Evolutionary conservation across 176 grass and related monocot species (phyloP).

Genomic region (Hordeum marinum): DNA sequence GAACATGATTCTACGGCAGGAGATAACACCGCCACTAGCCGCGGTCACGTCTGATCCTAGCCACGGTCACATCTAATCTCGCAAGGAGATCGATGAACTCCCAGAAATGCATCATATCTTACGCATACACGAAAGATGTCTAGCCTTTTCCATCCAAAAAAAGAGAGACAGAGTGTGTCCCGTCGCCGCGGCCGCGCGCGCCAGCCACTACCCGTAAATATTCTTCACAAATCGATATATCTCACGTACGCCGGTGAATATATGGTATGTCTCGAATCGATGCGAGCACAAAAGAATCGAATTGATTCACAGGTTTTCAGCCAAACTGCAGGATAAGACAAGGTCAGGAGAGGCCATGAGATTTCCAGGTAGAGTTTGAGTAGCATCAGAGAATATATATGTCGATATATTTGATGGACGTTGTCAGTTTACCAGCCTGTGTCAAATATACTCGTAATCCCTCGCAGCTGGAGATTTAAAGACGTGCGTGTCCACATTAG

Average conservation of each 20-base stretch:
- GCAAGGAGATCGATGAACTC: not conserved
- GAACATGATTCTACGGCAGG: slow-evolving; percentile 3
- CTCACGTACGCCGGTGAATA: not conserved
- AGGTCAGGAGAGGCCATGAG: not conserved
- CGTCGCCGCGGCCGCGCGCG: not conserved
- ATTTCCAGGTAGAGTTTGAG: not conserved
- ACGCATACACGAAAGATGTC: not conserved
- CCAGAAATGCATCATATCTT: not conserved
- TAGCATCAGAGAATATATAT: not conserved
- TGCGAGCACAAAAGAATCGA: slow-evolving; percentile 6
- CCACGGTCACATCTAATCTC: not conserved
- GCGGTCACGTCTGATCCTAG: not conserved
- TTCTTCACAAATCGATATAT: not conserved
- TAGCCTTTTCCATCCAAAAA: not conserved
- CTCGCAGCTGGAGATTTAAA: too few species aligned
- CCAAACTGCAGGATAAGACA: not conserved
- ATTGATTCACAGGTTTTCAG: not conserved
- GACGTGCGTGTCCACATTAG: too few species aligned
- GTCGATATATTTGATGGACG: not conserved
- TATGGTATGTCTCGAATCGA: not conserved
- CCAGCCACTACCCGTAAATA: not conserved
- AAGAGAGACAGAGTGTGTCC: not conserved
- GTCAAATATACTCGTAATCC: too few species aligned
- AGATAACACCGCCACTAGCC: not conserved
- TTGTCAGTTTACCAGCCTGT: too few species aligned